Conservation (phyloP, 106 monocot species). For the Allium fistulosum region DNA sequence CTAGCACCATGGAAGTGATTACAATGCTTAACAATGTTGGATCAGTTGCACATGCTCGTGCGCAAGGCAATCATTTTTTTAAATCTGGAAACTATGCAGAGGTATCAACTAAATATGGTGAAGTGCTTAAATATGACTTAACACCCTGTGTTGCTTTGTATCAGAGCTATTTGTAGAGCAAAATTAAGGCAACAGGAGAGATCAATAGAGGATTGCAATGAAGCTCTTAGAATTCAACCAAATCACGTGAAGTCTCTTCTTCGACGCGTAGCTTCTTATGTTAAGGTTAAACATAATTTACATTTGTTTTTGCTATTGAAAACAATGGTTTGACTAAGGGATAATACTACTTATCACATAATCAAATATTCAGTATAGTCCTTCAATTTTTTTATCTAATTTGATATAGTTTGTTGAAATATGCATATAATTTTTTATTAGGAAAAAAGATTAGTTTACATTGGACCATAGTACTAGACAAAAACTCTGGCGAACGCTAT, state of each 20-base stretch:
- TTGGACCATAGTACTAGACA: constrained; percentile 25
- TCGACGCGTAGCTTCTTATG: constrained; percentile 61
- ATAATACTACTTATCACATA: too few species aligned
- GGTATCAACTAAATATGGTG: constrained; percentile 77
- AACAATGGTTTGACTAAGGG: too few species aligned
- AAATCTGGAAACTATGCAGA: constrained; percentile 64
- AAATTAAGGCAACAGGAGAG: constrained; percentile 80
- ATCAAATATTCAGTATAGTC: too few species aligned
- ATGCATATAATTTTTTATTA: too few species aligned
- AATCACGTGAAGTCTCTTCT: constrained; percentile 81
- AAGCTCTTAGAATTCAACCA: constrained; percentile 65
- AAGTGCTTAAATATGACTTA: constrained; percentile 69
- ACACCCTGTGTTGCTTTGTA: constrained; percentile 72
- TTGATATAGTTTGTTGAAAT: background rate
- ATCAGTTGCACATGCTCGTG: constrained; percentile 46
- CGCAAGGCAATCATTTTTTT: constrained; percentile 68
- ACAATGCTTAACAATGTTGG: constrained; percentile 40
- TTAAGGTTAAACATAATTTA: constrained; percentile 44
- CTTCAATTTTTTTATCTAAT: background rate
- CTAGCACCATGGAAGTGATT: constrained; percentile 39
- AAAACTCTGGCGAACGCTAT: constrained; percentile 76
- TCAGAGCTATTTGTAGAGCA: constrained; percentile 74
- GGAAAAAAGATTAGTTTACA: too few species aligned
- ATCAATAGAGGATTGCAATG: constrained; percentile 76
- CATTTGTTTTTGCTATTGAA: too few species aligned